A percentile compares a stretch with the other conserved stretches of the same genome.
These are phyloP conservation scores for Suillus spraguei DNA, from an alignment of 768 basidiomycete genomes.

Conservation along the genomic window DNA sequence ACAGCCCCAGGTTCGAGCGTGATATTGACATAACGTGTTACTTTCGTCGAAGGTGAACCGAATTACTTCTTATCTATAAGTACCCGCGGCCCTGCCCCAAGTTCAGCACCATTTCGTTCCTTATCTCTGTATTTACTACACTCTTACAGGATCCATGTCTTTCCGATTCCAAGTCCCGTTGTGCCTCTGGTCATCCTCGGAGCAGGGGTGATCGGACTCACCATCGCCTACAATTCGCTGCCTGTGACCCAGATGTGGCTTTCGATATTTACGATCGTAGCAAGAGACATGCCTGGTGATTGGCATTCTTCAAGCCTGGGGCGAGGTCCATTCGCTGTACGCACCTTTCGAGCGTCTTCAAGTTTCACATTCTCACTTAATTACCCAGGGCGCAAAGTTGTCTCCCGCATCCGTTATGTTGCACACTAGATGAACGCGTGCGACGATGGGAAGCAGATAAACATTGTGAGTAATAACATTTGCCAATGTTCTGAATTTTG, in stretches of 20 bases:
- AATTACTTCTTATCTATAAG: constrained; percentile 1
- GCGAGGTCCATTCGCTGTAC: constrained; percentile 53
- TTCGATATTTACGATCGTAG: constrained; percentile 33
- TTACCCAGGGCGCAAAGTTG: constrained; percentile 50
- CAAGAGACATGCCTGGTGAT: constrained; percentile 40
- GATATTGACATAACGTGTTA: not conserved
- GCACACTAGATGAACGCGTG: constrained; percentile 34
- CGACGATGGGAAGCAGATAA: constrained; percentile 40
- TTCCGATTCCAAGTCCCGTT: constrained; percentile 9
- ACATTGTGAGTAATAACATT: constrained; percentile 42
- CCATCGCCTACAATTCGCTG: constrained; percentile 37
- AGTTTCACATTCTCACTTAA: not conserved
- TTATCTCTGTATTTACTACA: not conserved
- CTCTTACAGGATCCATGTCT: constrained; percentile 17
- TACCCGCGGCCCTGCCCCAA: not conserved
- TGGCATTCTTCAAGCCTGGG: constrained; percentile 47
- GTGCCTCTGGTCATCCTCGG: constrained; percentile 37
- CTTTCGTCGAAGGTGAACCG: constrained; percentile 1
- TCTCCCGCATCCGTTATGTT: constrained; percentile 42
- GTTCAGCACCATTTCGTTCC: not conserved
- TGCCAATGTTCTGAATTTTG: not conserved
- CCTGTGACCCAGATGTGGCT: constrained; percentile 21
- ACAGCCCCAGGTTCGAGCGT: not conserved
- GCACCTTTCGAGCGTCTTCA: constrained; percentile 17
- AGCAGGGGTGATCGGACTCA: constrained; percentile 43